phyloP scores from a whole-genome alignment of 1,284 basidiomycete species.

The Pseudozyma thailandica region DNA sequence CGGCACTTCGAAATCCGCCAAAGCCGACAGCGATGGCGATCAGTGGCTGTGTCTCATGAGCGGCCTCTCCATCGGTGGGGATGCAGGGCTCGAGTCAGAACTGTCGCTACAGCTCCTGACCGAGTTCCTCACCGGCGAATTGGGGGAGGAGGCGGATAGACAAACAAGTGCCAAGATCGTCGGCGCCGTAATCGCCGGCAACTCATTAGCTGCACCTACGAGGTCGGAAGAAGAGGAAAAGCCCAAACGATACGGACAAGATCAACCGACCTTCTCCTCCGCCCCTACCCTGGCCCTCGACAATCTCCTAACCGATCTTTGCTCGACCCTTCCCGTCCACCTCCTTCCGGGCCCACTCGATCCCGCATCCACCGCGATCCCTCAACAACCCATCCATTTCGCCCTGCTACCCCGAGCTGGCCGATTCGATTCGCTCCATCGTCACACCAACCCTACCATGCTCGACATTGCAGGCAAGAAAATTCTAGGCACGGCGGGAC shows the following conservation, averaged over 20 bases:
- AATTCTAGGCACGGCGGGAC: conserved; percentile 87
- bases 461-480: conserved; percentile 72
- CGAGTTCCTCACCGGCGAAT: conserved; percentile 88
- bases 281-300: conserved; percentile 73
- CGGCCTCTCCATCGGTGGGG: conserved; percentile 71
- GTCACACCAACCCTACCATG: conserved; percentile 91
- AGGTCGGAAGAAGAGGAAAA: conserved; percentile 37
- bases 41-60: conserved; percentile 60
- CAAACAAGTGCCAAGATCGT: conserved; percentile 33
- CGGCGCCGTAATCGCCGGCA: conserved; percentile 57
- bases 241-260: conserved; percentile 44
- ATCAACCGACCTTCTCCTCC: conserved; percentile 35
- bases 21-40: neutral
- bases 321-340: conserved; percentile 71
- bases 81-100: conserved; percentile 51
- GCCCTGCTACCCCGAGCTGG: conserved; percentile 82
- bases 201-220: conserved; percentile 42
- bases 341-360: conserved; percentile 86
- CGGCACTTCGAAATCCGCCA: conserved; percentile 3
- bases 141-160: conserved; percentile 73
- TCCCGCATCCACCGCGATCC: conserved; percentile 86
- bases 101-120: conserved; percentile 54
- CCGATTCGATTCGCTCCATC: conserved; percentile 75
- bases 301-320: conserved; percentile 77
- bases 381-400: conserved; percentile 91